Base-by-base conservation (phyloP, 768 basidiomycete genomes). In the Dioszegia aurantiaca region DNA sequence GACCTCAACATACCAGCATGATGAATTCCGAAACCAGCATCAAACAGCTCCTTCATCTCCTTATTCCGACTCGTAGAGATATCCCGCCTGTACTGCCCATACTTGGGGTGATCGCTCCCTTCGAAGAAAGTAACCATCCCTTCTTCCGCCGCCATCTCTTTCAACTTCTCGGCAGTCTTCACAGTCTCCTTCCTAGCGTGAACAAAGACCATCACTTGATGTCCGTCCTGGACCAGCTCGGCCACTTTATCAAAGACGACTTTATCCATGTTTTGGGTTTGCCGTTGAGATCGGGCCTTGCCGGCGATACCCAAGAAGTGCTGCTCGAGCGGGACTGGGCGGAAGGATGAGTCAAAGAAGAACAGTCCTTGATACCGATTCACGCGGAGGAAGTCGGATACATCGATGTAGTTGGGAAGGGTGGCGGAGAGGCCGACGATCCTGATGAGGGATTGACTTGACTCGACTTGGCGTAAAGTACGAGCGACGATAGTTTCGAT, bases 181-280 rank as follows among this genome's bases (percentile, higher is more conserved):
- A 98, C 95, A 0, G 95, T 99, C 72, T 98, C 95, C 78, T 95
- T 98, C 28, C 95, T 83, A 14, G 95, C 90, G 76, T 99, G 95
- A 9, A 99, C 95, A 69, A 99, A 99, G 0, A 99, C 93, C 93
- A 99, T 98, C 60, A 95, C 91, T 76, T 98, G 95, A 78, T 99
- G 95, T 2, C 93, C 95, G 65, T 86, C 83, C n/a, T 79, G 81
- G 27, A 98, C 89, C 5, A 98, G 80, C 31, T 88, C 87, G 2
- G 87, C 83, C 19, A 98, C 91, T 63, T 94, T 97, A 66, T 93
- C 82, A 66, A 87, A 98, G 1, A 89, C 86, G 24, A 90, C 90
- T 24, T 80, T 80, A 75, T 99, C 95, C 51, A 98, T 81, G 67
- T 93, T 94, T 69, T 84, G 87, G 64, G 84, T 85, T n/a, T 86